Evolutionary conservation across 2,329 filamentous ascomycete species (phyloP).

Genomic region (Pseudogymnoascus sp.): DNA sequence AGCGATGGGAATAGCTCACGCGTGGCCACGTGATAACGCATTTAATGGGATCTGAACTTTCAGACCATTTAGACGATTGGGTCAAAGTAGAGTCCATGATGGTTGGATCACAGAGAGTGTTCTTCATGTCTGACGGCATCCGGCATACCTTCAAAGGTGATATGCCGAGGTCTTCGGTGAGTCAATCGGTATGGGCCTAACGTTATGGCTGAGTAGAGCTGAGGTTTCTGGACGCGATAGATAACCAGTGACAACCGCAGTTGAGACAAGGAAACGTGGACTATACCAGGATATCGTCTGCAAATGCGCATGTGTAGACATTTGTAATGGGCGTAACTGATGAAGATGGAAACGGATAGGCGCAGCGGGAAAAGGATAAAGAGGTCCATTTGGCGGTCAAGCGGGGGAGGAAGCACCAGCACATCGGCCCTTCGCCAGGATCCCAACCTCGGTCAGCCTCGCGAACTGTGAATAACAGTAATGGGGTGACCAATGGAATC

Average conservation of each 20-base stretch:
- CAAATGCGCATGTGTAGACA: not conserved
- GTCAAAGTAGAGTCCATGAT: not conserved
- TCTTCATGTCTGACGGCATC: not conserved
- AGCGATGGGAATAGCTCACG: not conserved
- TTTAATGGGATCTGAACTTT: not conserved
- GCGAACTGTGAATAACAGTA: not conserved
- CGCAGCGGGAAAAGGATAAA: not conserved
- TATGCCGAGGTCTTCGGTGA: slow-evolving; percentile 5
- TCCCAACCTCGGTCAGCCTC: not conserved
- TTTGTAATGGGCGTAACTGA: slow-evolving; percentile 1
- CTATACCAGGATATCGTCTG: not conserved
- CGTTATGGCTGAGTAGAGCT: slow-evolving; percentile 7
- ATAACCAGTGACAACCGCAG: slow-evolving; percentile 5
- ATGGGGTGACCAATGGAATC: not conserved
- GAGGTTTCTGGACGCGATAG: slow-evolving; percentile 1
- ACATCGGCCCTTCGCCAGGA: not conserved
- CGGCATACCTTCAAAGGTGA: not conserved
- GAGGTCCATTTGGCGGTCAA: slow-evolving; percentile 3
- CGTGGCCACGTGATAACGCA: slow-evolving; percentile 1
- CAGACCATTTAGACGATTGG: not conserved
- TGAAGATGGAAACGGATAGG: not conserved
- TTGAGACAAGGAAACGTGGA: slow-evolving; percentile 7
- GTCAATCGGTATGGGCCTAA: not conserved
- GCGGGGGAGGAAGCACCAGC: not conserved
- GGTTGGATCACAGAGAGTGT: not conserved